Evolutionary conservation across 768 basidiomycete genomes (phyloP).

Genomic region (Pleurotus pulmonarius): DNA sequence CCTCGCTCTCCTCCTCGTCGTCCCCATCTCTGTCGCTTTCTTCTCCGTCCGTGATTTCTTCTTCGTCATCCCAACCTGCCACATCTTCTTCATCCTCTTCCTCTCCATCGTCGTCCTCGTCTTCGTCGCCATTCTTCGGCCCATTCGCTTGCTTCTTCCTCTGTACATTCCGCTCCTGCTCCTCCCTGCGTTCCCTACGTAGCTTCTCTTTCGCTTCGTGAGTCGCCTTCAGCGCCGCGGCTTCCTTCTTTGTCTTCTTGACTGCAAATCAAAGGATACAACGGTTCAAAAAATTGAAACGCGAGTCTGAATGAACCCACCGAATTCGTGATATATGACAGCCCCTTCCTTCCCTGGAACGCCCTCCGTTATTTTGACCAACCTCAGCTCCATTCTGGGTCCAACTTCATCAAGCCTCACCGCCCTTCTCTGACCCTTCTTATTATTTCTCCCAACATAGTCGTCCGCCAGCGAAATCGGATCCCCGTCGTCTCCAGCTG

Average conservation of each 20-base stretch:
- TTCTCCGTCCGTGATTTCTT: constrained; percentile 46
- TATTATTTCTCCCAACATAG: constrained; percentile 94
- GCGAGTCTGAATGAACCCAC: constrained; percentile 41
- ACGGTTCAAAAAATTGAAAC: constrained; percentile 1
- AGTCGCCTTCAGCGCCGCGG: constrained; percentile 59
- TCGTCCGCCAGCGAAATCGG: constrained; percentile 85
- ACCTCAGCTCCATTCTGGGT: constrained; percentile 87
- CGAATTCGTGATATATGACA: constrained; percentile 93
- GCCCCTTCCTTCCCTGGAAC: constrained; percentile 90
- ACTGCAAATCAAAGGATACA: constrained; percentile 44
- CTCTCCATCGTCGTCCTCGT: constrained; percentile 35
- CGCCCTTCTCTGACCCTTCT: constrained; percentile 85
- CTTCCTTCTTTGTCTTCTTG: constrained; percentile 83
- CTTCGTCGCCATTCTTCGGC: constrained; percentile 26
- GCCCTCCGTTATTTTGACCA: constrained; percentile 95
- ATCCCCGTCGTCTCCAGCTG: constrained; percentile 81
- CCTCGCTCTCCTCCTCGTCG: constrained; percentile 46
- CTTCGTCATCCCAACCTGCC: constrained; percentile 27
- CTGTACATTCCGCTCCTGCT: constrained; percentile 89
- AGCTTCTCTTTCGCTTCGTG: constrained; percentile 77
- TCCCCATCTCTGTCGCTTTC: constrained; percentile 44
- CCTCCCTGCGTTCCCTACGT: constrained; percentile 74
- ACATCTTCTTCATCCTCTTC: constrained; percentile 41
- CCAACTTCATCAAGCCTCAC: constrained; percentile 93
- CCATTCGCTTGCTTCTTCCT: constrained; percentile 59